phyloP scores from a whole-genome alignment of 1,284 basidiomycete species.

The Rhodotorula sp. region DNA sequence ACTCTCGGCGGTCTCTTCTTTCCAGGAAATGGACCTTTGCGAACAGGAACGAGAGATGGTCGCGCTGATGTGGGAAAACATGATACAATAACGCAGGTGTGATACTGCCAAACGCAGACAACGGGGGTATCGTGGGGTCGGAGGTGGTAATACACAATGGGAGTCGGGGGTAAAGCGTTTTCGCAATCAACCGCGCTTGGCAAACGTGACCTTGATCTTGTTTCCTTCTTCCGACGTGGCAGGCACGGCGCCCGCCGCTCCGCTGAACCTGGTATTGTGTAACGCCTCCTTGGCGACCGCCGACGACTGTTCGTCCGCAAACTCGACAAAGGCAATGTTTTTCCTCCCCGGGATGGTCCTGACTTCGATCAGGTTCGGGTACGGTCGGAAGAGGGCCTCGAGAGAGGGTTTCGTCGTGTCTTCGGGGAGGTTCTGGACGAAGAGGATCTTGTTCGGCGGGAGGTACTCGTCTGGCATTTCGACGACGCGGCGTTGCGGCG shows the following conservation, averaged over 20 bases:
- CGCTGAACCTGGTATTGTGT: constrained; percentile 79
- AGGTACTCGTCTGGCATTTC: constrained; percentile 99
- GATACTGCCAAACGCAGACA: too few species aligned
- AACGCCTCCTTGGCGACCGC: constrained; percentile 86
- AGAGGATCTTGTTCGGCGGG: constrained; percentile 97
- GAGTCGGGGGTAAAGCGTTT: too few species aligned
- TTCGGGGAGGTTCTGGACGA: constrained; percentile 89
- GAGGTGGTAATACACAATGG: background rate
- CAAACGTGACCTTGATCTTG: constrained; percentile 77
- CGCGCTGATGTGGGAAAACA: background rate
- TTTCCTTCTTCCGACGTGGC: constrained; percentile 59
- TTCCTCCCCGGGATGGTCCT: constrained; percentile 93
- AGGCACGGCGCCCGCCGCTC: constrained; percentile 61
- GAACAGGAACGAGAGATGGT: too few species aligned
- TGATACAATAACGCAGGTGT: background rate
- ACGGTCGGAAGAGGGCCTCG: constrained; percentile 83
- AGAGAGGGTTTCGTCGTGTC: constrained; percentile 86
- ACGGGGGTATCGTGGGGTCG: too few species aligned
- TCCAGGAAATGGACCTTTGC: too few species aligned
- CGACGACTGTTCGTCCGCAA: constrained; percentile 82
- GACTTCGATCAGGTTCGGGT: constrained; percentile 88
- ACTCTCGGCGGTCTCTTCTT: too few species aligned
- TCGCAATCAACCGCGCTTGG: constrained; percentile 42
- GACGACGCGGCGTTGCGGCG: constrained; percentile 55
- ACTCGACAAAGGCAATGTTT: constrained; percentile 96